Evolutionary conservation across 352 stramenopile species (phyloP).

Genomic region (Phytophthora crassamura): DNA sequence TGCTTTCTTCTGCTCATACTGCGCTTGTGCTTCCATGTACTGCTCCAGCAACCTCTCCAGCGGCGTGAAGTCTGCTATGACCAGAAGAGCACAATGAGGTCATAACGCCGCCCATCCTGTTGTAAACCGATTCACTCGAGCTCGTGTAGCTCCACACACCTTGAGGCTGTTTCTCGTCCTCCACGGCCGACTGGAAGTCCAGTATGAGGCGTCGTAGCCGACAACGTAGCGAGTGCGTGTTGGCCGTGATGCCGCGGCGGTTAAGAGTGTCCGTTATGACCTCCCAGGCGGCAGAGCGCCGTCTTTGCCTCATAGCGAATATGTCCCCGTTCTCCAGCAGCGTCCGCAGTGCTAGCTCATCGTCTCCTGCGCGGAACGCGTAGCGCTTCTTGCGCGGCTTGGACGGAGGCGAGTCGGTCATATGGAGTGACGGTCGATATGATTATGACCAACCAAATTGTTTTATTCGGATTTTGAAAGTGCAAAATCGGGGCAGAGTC

Average conservation of each 20-base stretch:
- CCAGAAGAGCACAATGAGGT: conserved; percentile 1
- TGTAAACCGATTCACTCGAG: not conserved
- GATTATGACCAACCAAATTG: not conserved
- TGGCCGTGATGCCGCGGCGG: conserved; percentile 12
- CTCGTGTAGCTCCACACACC: conserved; percentile 5
- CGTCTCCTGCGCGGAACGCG: conserved; percentile 23
- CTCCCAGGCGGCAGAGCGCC: conserved; percentile 11
- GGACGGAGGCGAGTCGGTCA: conserved; percentile 12
- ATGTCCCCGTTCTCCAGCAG: conserved; percentile 8
- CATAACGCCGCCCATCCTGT: conserved; percentile 11
- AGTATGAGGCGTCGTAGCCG: conserved; percentile 15
- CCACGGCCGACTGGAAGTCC: conserved; percentile 7
- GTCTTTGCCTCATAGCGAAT: not conserved
- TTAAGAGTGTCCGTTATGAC: conserved; percentile 17
- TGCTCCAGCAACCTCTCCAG: conserved; percentile 24
- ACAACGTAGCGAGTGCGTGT: conserved; percentile 19
- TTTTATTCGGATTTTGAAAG: not conserved
- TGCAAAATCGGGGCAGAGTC: too few species aligned
- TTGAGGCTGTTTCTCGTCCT: conserved; percentile 1
- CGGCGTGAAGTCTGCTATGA: conserved; percentile 13
- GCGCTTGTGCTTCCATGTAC: conserved; percentile 13
- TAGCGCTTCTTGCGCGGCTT: conserved; percentile 33
- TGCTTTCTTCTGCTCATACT: not conserved
- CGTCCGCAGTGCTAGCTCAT: conserved; percentile 17
- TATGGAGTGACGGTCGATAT: conserved; percentile 2